Conservation (phyloP, 495 filamentous ascomycete species). For the Xylaria scruposa region DNA sequence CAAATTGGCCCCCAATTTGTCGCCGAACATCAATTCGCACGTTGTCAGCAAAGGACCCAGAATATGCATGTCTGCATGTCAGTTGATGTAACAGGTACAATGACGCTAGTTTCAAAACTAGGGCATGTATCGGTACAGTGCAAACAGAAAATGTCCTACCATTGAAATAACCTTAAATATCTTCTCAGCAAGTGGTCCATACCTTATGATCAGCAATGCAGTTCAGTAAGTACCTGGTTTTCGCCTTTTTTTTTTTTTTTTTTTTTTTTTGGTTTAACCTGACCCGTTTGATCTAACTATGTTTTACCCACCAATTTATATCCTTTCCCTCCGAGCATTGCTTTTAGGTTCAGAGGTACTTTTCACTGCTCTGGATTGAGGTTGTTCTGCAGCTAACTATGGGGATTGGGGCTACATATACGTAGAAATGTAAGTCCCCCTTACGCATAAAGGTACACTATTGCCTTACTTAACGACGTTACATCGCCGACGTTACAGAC, state of each 20-base stretch:
- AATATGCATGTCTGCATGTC: background rate
- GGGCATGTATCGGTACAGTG: slow-evolving; percentile 5
- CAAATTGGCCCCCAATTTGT: slow-evolving; percentile 9
- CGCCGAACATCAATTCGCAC: slow-evolving; percentile 1
- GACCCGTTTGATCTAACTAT: background rate
- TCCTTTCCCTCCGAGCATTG: too few species aligned
- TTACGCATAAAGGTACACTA: background rate
- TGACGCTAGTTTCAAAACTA: background rate
- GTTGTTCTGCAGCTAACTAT: too few species aligned
- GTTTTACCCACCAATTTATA: background rate
- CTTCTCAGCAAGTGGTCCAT: too few species aligned
- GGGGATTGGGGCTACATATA: background rate
- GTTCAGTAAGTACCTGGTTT: background rate
- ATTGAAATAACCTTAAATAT: slow-evolving; percentile 13
- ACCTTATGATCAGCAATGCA: background rate
- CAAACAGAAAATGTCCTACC: background rate
- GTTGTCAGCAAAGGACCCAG: slow-evolving; percentile 18
- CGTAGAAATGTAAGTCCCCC: background rate
- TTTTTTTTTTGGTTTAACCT: background rate
- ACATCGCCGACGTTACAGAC: slow-evolving; percentile 4
- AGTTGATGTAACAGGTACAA: background rate
- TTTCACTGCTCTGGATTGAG: background rate
- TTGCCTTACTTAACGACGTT: background rate
- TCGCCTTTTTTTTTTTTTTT: background rate
- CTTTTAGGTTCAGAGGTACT: background rate